Percentiles rank a stretch among this genome's conserved stretches.
Evolutionary conservation across 306 rosid genomes (phyloP).

Genomic region (Medicago ruthenica): DNA sequence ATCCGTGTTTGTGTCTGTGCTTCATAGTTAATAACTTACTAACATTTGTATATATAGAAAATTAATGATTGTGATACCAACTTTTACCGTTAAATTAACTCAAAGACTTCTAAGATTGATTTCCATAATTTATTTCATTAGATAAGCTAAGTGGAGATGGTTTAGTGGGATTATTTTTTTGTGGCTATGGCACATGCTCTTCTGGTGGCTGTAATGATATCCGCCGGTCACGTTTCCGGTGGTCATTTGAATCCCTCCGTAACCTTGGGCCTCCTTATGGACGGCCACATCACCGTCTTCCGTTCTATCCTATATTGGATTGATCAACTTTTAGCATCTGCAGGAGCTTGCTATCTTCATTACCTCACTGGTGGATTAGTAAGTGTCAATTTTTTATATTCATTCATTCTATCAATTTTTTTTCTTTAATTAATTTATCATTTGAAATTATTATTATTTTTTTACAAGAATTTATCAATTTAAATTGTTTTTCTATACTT

Average conservation of each 20-base stretch:
- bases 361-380: slow-evolving; percentile 80
- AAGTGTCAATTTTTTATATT: neutral
- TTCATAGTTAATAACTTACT: too few relatives aligned
- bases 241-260: slow-evolving; percentile 95
- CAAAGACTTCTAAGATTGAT: neutral
- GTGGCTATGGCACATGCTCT: slow-evolving; percentile 79
- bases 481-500: too few relatives aligned
- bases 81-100: too few relatives aligned
- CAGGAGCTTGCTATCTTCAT: slow-evolving; percentile 61
- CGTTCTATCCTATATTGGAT: slow-evolving; percentile 87
- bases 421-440: too few relatives aligned
- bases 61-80: too few relatives aligned
- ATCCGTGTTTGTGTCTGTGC: fast-evolving
- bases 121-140: slow-evolving; percentile 15
- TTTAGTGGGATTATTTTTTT: slow-evolving; percentile 60
- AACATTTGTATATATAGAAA: too few relatives aligned
- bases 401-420: too few relatives aligned
- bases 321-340: slow-evolving; percentile 71
- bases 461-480: too few relatives aligned
- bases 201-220: slow-evolving; percentile 87
- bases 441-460: too few relatives aligned
- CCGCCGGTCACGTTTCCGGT: slow-evolving; percentile 91
- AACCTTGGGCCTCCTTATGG: slow-evolving; percentile 71
- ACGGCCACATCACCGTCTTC: slow-evolving; percentile 78
- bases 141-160: slow-evolving; percentile 66